Evolutionary conservation across 2,329 filamentous ascomycete species (phyloP), one percentile per base, ranked within the genome.

Genomic region (Teratosphaeria destructans): DNA sequence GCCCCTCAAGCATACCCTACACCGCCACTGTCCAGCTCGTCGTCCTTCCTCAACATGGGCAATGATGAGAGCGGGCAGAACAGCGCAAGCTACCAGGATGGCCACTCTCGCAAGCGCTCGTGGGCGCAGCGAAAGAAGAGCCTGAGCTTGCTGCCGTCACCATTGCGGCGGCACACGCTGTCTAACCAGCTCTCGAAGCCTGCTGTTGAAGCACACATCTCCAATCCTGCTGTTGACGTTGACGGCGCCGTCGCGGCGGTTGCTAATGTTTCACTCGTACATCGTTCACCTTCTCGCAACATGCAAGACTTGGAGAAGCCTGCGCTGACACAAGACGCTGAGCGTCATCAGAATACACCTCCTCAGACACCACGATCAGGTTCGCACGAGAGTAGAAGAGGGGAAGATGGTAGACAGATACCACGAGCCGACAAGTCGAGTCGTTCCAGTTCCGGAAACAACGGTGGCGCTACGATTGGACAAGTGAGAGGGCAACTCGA

Each of bases 281-380:
- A 76, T 72, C 76, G 75, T 72, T 73, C 74, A 65, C 71, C 73
- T 66, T 76, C 74, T 65, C 70, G 72, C 72, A 73, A 74, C 75
- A 80, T 81, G 83, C 76, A 82, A 83, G 79, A 81, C 88, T 75
- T 88, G 84, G 80, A 88, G 63, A 66, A 62, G 52, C 63, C 63
- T 65, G 65, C 87, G 89, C 92, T 96, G 90, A 96, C 91, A 84
- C 82, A 85, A 82, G 84, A 85, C 81, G 80, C 80, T 76, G 79
- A 79, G 76, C 76, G 73, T 39, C 55, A 77, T 80, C 95, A 96
- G 92, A 95, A 90, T 80, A 94, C 90, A 68, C 89, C 90, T 67
- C 86, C 91, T 62, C 92, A 93, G 67, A 95, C 93, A 59, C 93
- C 90, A 64, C 87, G 93, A 77, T 89, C 92, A 61, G 84, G 93